Evolutionary conservation across 805 yeast genomes (phyloP).

Genomic region (Starmerella geochares): DNA sequence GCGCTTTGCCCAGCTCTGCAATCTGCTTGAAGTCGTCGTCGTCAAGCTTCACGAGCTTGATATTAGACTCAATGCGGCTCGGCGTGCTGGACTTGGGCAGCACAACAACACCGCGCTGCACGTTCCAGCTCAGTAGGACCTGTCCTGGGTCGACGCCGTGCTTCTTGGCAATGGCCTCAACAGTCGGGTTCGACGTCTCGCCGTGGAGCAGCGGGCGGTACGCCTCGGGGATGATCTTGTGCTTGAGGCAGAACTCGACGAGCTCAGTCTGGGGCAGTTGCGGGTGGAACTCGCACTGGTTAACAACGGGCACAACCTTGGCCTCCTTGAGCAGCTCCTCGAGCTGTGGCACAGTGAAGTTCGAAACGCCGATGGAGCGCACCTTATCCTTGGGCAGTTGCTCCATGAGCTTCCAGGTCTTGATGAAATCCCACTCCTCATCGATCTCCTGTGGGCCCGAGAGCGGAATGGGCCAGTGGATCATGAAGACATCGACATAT

Average conservation of each 20-base stretch:
- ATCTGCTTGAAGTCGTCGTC: constrained; percentile 36
- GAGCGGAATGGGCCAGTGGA: constrained; percentile 66
- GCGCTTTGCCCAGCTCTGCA: constrained; percentile 26
- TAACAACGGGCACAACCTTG: constrained; percentile 50
- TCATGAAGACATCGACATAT: constrained; percentile 65
- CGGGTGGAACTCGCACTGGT: constrained; percentile 71
- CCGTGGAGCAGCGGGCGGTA: constrained; percentile 65
- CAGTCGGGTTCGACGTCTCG: constrained; percentile 40
- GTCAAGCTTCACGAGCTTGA: constrained; percentile 35
- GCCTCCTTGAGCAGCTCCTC: constrained; percentile 39
- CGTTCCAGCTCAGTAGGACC: constrained; percentile 53
- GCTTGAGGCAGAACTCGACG: constrained; percentile 40
- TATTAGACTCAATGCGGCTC: constrained; percentile 44
- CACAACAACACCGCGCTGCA: constrained; percentile 49
- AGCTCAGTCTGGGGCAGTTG: constrained; percentile 55
- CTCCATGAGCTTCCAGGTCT: constrained; percentile 52
- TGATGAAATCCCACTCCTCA: constrained; percentile 36
- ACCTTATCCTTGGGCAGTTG: constrained; percentile 43
- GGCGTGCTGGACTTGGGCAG: constrained; percentile 64
- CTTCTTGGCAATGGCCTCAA: constrained; percentile 46
- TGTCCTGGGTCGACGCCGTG: constrained; percentile 46
- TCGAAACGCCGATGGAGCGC: constrained; percentile 64
- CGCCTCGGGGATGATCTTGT: constrained; percentile 54
- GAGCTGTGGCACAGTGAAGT: constrained; percentile 46
- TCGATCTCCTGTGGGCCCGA: constrained; percentile 26